phyloP scores from a whole-genome alignment of 257 asterid genomes.

The Scutellaria barbata region DNA sequence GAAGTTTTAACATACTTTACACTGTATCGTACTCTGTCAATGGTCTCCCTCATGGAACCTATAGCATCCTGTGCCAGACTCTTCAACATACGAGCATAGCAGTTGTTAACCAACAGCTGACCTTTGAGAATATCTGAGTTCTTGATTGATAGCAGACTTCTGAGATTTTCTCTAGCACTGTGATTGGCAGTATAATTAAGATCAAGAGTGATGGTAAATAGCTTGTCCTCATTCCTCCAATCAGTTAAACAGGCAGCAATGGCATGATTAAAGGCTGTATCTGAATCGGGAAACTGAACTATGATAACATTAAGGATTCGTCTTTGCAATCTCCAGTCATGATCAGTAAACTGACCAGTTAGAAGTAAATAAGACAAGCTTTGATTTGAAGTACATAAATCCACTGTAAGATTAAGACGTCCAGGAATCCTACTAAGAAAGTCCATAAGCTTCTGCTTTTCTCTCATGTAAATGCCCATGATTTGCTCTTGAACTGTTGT shows the following conservation, averaged over 20 bases:
- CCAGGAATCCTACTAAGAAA: slow-evolving; percentile 65
- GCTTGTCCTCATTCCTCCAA: slow-evolving; percentile 64
- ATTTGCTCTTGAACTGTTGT: slow-evolving; percentile 53
- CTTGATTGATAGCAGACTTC: slow-evolving; percentile 56
- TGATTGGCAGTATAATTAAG: slow-evolving; percentile 38
- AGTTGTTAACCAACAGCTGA: slow-evolving; percentile 68
- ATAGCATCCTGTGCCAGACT: slow-evolving; percentile 69
- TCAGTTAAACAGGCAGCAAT: slow-evolving; percentile 65
- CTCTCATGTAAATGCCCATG: slow-evolving; percentile 56
- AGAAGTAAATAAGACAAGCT: slow-evolving; percentile 52
- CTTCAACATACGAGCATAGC: slow-evolving; percentile 67
- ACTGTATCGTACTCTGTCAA: slow-evolving; percentile 67
- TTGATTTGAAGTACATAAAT: slow-evolving; percentile 68
- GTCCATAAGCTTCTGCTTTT: slow-evolving; percentile 65
- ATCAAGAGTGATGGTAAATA: slow-evolving; percentile 62
- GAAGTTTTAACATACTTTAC: slow-evolving; percentile 75
- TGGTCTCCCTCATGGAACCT: slow-evolving; percentile 42
- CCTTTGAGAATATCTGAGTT: slow-evolving; percentile 58
- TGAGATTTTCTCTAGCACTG: slow-evolving; percentile 52
- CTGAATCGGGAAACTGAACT: slow-evolving; percentile 67
- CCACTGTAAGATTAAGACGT: slow-evolving; percentile 67
- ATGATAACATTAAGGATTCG: slow-evolving; percentile 56
- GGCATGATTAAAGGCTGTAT: slow-evolving; percentile 53
- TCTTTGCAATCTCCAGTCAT: slow-evolving; percentile 74
- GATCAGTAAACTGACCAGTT: slow-evolving; percentile 77